These are phyloP conservation scores for Boletus rufocinnamomeus DNA, from an alignment of 768 basidiomycete species.

Conservation along the genomic window DNA sequence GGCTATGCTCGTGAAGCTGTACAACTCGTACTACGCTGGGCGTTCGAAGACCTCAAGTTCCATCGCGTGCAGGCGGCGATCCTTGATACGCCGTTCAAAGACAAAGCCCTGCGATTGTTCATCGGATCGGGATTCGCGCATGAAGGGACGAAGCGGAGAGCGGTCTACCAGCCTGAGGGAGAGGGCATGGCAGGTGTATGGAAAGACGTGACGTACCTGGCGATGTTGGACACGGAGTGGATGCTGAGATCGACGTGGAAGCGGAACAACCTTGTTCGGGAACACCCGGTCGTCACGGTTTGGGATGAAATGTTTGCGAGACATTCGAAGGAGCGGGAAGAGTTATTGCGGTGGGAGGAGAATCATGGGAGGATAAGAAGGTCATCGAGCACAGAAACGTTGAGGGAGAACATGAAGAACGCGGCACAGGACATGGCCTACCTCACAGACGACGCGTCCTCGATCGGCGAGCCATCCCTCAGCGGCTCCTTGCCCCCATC, in stretches of 20 bases:
- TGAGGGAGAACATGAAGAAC: conserved; percentile 26
- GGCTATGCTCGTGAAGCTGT: conserved; percentile 53
- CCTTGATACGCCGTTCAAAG: conserved; percentile 45
- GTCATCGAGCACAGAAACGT: conserved; percentile 45
- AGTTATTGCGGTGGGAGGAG: conserved; percentile 54
- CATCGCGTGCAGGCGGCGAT: conserved; percentile 43
- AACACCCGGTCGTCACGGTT: conserved; percentile 39
- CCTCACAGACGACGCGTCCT: conserved; percentile 23
- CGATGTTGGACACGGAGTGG: conserved; percentile 66
- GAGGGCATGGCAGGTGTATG: conserved; percentile 44
- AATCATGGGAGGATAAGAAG: conserved; percentile 32
- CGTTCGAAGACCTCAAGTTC: conserved; percentile 42
- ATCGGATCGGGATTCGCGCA: conserved; percentile 53
- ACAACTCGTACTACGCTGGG: conserved; percentile 44
- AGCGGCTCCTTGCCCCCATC: conserved; percentile 25
- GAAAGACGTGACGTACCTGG: conserved; percentile 63
- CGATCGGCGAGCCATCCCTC: conserved; percentile 16
- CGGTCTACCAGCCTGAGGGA: conserved; percentile 45
- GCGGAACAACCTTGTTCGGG: not conserved
- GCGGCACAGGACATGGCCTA: conserved; percentile 12
- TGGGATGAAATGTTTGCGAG: conserved; percentile 67
- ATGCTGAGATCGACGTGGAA: conserved; percentile 35
- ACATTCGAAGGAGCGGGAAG: conserved; percentile 59
- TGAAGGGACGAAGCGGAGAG: conserved; percentile 63
- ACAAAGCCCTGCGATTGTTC: conserved; percentile 49